Evolutionary conservation across 1,139 yeast species (phyloP).

Genomic region (Cylindricascospora bacillispora): DNA sequence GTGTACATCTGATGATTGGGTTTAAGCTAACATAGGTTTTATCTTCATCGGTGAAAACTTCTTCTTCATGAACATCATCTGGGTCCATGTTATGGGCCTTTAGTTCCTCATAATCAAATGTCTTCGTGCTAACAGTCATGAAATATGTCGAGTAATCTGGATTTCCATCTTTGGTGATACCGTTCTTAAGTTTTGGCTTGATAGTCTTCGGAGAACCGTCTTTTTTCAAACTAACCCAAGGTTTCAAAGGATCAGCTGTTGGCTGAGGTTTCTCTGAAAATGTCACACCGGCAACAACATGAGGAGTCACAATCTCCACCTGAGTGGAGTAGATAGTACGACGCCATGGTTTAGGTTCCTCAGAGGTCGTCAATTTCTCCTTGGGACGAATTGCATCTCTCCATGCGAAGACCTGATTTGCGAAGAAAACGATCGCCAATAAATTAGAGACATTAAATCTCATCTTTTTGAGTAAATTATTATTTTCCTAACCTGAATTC

Average conservation of each 20-base stretch:
- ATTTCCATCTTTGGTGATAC: slow-evolving; percentile 47
- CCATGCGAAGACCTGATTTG: slow-evolving; percentile 12
- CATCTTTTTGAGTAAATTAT: slow-evolving; percentile 7
- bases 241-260: slow-evolving; percentile 54
- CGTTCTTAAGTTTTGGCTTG: slow-evolving; percentile 59
- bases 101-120: slow-evolving; percentile 43
- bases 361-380: slow-evolving; percentile 25
- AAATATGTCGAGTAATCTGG: slow-evolving; percentile 74
- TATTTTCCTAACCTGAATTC: neutral
- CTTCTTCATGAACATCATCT: slow-evolving; percentile 44
- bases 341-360: slow-evolving; percentile 52
- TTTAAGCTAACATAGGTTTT: slow-evolving; percentile 53
- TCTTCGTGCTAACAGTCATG: slow-evolving; percentile 51
- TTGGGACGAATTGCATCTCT: slow-evolving; percentile 21
- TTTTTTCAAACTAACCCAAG: slow-evolving; percentile 71
- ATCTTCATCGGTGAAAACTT: slow-evolving; percentile 48
- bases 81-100: slow-evolving; percentile 61
- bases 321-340: slow-evolving; percentile 51
- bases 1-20: slow-evolving; percentile 78
- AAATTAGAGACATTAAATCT: slow-evolving; percentile 3
- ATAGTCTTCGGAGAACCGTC: slow-evolving; percentile 76
- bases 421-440: neutral
- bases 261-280: slow-evolving; percentile 55
- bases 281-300: slow-evolving; percentile 71
- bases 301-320: slow-evolving; percentile 62